These are phyloP conservation scores for Beverwykella pulmonaria DNA, from an alignment of 495 filamentous ascomycete species.

Conservation along the genomic window DNA sequence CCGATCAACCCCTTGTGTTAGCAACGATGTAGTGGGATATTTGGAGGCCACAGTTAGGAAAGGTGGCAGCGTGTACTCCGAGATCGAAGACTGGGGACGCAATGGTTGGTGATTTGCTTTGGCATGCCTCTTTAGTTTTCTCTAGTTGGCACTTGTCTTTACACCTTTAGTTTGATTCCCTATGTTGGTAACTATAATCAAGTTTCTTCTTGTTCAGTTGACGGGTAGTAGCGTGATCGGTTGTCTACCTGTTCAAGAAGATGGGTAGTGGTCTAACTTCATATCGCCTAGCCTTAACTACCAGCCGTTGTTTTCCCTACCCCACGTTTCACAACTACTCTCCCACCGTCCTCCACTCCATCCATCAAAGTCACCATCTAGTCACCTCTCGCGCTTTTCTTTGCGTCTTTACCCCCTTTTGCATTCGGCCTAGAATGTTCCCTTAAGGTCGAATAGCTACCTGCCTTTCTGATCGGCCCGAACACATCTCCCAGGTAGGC, in stretches of 20 bases:
- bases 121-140: not conserved
- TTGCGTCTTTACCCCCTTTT: not conserved
- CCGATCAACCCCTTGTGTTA: constrained; percentile 4
- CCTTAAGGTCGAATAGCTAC: not conserved
- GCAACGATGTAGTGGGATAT: not conserved
- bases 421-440: not conserved
- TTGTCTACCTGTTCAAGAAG: too few species aligned
- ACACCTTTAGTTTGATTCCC: too few species aligned
- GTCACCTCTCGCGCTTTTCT: not conserved
- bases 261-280: not conserved
- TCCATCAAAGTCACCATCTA: not conserved
- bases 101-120: not conserved
- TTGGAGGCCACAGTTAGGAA: constrained; percentile 13
- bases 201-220: too few species aligned
- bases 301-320: not conserved
- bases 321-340: not conserved
- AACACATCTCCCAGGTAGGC: not conserved
- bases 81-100: not conserved
- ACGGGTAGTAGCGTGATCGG: too few species aligned
- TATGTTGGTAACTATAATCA: too few species aligned
- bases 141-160: too few species aligned
- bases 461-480: not conserved
- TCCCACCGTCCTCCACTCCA: not conserved
- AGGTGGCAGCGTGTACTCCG: not conserved
- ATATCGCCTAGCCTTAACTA: not conserved